Conservation (phyloP, 495 filamentous ascomycete species). For the Neurospora africana region DNA sequence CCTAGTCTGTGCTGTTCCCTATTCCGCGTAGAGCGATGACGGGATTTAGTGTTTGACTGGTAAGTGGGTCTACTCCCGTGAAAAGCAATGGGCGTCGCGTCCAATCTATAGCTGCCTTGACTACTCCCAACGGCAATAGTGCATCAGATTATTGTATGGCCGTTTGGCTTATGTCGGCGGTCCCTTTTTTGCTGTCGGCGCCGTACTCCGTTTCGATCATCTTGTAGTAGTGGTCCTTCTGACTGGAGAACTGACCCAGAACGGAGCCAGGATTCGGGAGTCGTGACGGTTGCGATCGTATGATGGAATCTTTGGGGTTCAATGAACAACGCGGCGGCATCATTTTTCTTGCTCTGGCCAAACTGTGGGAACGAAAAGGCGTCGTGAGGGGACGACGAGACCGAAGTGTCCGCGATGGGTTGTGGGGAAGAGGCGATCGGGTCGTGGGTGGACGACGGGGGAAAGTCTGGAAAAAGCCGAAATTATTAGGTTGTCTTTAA, state of each 20-base stretch:
- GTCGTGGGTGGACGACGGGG: background rate
- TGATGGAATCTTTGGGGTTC: background rate
- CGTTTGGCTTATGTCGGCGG: too few species aligned
- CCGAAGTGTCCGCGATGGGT: background rate
- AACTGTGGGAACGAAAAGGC: background rate
- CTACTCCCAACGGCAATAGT: too few species aligned
- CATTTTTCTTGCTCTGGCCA: background rate
- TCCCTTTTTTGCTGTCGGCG: too few species aligned
- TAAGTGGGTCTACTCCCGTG: too few species aligned
- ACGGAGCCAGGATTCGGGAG: background rate
- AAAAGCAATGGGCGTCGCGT: too few species aligned
- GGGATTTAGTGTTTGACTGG: too few species aligned
- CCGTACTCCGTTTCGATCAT: background rate
- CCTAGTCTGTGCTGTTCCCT: too few species aligned
- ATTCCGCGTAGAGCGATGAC: too few species aligned
- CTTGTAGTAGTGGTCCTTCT: background rate
- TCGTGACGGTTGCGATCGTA: background rate
- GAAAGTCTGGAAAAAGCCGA: background rate
- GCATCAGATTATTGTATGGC: too few species aligned
- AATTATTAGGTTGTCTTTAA: too few species aligned
- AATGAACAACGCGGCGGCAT: fast-evolving
- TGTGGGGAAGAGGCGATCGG: background rate
- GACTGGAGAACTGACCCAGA: background rate
- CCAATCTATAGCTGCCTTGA: too few species aligned
- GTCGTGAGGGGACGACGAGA: background rate